Base-by-base conservation (phyloP, 2,329 filamentous ascomycete species). In the Ophiostoma fasciatum region DNA sequence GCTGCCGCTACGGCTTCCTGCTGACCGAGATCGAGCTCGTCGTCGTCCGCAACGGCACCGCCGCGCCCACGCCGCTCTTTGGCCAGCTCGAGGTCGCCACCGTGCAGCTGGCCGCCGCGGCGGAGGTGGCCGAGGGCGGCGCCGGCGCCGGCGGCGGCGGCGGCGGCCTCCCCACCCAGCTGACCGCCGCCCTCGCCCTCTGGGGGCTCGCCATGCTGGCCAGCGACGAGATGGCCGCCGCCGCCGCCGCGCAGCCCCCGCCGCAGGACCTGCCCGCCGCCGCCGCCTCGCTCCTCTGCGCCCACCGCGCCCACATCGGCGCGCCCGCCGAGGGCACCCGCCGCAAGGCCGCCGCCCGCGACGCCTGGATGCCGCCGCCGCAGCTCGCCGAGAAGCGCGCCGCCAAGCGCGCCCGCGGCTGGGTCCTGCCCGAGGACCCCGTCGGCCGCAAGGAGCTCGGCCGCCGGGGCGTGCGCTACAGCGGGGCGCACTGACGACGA, bases 1-100 rank as follows among this genome's bases (percentile, higher is more conserved):
- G 78, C 46, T 92, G 83, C 53, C 78, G 88, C 40, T 96, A 94
- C 56, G 88, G 88, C 37, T 96, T 94, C 64, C 88, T 96, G 56
- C 75, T 94, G 51, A 94, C 84, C 1, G 88, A 94, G 60, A 94
- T 94, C 48, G 88, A 96, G 60, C 75, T 94, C 8, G 78, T 94
- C 27, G 76, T 90, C 48, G 84, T 94, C 1, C 82, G 87, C 49
- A 82, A 81, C 46, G 85, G 87, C 35, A 71, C 54, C 47, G 78
- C 68, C 49, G 60, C 66, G 28, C n/a, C n/a, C n/a, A 74, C 75
- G 1, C 87, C 87, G 0, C 76, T 84, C 53, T 94, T 94, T 51
- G 87, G 88, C n/a, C 83, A 78, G 56, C 64, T 94, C 5, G 87
- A 96, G 55, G 68, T 93, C 20, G 61, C 64, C 14, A 68, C 63